Percentiles rank a stretch among this genome's conserved stretches.
Conservation (phyloP, 768 basidiomycete genomes). For the Amanita brunnescens region DNA sequence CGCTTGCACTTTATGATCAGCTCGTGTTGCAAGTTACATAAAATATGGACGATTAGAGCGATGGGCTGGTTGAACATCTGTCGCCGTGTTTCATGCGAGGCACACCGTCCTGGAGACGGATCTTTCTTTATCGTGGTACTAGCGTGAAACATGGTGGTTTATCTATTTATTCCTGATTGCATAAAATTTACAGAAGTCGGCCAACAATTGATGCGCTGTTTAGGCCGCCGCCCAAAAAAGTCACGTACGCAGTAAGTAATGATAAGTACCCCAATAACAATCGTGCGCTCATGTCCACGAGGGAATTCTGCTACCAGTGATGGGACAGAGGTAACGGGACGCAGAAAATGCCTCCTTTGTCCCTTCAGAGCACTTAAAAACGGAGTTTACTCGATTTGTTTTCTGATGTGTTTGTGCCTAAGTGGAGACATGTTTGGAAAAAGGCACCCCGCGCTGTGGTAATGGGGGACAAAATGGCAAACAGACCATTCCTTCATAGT, state of each 20-base stretch:
- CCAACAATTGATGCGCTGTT: background rate
- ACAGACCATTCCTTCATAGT: background rate
- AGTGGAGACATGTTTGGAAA: slow-evolving; percentile 1
- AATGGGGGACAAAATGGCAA: background rate
- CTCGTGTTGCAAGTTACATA: slow-evolving; percentile 1
- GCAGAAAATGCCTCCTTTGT: background rate
- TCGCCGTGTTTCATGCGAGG: slow-evolving; percentile 4
- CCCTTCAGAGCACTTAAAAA: background rate
- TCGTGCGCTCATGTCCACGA: background rate
- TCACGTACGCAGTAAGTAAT: background rate
- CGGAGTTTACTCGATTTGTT: slow-evolving; percentile 2
- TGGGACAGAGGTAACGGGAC: background rate
- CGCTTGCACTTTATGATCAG: background rate
- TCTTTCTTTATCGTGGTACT: slow-evolving; percentile 2
- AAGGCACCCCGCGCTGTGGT: background rate
- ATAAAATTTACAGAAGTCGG: background rate
- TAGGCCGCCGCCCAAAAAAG: background rate
- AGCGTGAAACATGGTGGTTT: slow-evolving; percentile 5
- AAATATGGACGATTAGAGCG: background rate
- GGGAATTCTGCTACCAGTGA: background rate
- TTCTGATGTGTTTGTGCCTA: slow-evolving; percentile 4
- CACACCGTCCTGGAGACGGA: background rate
- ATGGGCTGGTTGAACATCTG: background rate
- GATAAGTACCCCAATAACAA: background rate
- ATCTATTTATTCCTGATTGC: background rate